A percentile compares a stretch with the other conserved stretches of the same genome.
phyloP scores from a whole-genome alignment of 2,329 filamentous ascomycete species.

The Spiromastix sp. region DNA sequence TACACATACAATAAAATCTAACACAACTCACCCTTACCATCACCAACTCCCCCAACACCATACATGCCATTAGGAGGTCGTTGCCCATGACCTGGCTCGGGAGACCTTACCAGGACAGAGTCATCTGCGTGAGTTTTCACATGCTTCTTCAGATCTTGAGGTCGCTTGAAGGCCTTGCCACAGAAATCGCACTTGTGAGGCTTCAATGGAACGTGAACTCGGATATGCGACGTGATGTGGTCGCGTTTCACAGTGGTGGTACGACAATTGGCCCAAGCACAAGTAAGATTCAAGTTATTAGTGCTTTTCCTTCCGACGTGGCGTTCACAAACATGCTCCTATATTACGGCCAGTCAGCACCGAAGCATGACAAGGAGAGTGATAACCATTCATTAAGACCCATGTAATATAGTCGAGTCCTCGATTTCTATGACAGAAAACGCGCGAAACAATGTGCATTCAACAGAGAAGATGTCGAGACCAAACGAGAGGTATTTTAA shows the following conservation, averaged over 20 bases:
- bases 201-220: slow-evolving; percentile 96
- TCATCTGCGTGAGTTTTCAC: slow-evolving; percentile 98
- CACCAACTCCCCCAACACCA: slow-evolving; percentile 16
- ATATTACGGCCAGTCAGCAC: slow-evolving; percentile 4
- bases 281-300: slow-evolving; percentile 95
- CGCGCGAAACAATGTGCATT: not conserved
- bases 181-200: slow-evolving; percentile 99
- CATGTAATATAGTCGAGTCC: no score
- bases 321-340: slow-evolving; percentile 97
- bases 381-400: not conserved
- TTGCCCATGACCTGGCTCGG: slow-evolving; percentile 43
- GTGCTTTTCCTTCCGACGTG: slow-evolving; percentile 98
- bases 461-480: slow-evolving; percentile 1
- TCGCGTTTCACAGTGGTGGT: slow-evolving; percentile 98
- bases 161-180: slow-evolving; percentile 97
- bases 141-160: slow-evolving; percentile 98
- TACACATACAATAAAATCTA: slow-evolving; percentile 3
- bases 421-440: not conserved
- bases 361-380: not conserved
- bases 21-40: slow-evolving; percentile 25
- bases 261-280: slow-evolving; percentile 91
- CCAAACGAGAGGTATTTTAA: no score
- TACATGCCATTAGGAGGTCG: slow-evolving; percentile 34
- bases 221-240: slow-evolving; percentile 97
- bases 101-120: slow-evolving; percentile 61